Evolutionary conservation across 2,329 filamentous ascomycete genomes (phyloP), one percentile per base, ranked within the genome.

Genomic region (Venturia asperata): DNA sequence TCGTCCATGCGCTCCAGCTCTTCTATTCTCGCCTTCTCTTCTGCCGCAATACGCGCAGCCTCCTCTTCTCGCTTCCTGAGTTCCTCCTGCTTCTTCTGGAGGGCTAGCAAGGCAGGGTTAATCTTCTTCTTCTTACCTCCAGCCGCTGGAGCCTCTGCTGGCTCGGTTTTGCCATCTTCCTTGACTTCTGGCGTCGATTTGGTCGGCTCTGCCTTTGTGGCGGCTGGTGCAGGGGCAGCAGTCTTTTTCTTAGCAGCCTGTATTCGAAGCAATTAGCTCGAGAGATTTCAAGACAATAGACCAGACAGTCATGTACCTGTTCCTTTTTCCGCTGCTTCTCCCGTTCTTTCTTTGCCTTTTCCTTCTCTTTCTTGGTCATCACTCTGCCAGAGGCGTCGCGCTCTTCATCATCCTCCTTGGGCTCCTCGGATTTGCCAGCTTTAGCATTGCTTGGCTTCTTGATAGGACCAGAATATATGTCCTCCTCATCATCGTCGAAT

Each of bases 291-390:
- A n/a, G 37, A 63, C 1, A 27, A 27, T 52, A 27, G 19, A 61
- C 24, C 21, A 17, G n/a, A 43, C 42, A 65, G 11, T 7, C 47
- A 74, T 81, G 66, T 76, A 94, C 91, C 85, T 97, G 89, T 78
- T 99, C 94, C 86, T 92, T 99, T 81, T 99, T 99, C 70, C 92
- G 85, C 80, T 94, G 90, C 86, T 99, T 99, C 81, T 99, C 94
- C 67, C 91, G 87, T 81, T 99, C 94, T 80, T 97, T 99, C 84
- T 93, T 97, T 73, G 93, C 83, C 78, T 91, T 96, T 77, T 99
- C 94, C 81, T 99, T 99, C 80, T 99, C 92, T 66, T 95, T 94
- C 85, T 97, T 99, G 47, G 91, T 96, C 79, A 97, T 87, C 61
- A 97, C 83, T 65, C 87, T 85, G 56, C 88, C 88, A 4, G 81